Evolutionary conservation across 805 yeast species (phyloP).

Genomic region (Saccharomycopsis malanga): DNA sequence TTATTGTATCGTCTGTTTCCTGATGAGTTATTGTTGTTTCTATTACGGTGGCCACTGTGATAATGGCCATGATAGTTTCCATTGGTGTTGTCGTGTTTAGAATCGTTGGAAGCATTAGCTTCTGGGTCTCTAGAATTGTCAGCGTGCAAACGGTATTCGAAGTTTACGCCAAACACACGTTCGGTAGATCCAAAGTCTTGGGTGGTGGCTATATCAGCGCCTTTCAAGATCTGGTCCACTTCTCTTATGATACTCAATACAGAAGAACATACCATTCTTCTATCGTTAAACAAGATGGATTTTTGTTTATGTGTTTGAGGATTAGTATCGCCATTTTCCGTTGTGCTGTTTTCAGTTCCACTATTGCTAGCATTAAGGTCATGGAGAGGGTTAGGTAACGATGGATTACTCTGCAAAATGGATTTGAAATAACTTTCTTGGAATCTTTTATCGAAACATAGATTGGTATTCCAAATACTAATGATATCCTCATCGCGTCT

Average conservation of each 20-base stretch:
- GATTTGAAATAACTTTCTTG: constrained; percentile 20
- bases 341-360: constrained; percentile 3
- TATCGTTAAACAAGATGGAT: constrained; percentile 38
- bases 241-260: constrained; percentile 41
- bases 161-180: constrained; percentile 39
- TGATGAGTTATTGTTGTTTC: constrained; percentile 2
- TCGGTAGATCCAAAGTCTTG: constrained; percentile 33
- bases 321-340: neutral
- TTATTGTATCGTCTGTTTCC: constrained; percentile 1
- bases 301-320: constrained; percentile 24
- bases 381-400: constrained; percentile 1
- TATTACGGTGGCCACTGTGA: neutral
- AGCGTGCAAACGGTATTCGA: constrained; percentile 42
- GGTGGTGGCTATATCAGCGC: constrained; percentile 29
- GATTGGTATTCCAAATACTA: constrained; percentile 54
- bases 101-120: constrained; percentile 9
- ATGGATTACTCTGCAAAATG: constrained; percentile 8
- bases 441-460: constrained; percentile 29
- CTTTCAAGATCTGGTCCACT: constrained; percentile 38
- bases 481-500: constrained; percentile 54
- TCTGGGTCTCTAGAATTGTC: constrained; percentile 25
- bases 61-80: neutral
- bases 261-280: constrained; percentile 41
- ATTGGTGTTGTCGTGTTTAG: constrained; percentile 7
- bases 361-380: neutral